These are phyloP conservation scores for Massariosphaeria phaeospora DNA, from an alignment of 495 filamentous ascomycete species.

Conservation along the genomic window DNA sequence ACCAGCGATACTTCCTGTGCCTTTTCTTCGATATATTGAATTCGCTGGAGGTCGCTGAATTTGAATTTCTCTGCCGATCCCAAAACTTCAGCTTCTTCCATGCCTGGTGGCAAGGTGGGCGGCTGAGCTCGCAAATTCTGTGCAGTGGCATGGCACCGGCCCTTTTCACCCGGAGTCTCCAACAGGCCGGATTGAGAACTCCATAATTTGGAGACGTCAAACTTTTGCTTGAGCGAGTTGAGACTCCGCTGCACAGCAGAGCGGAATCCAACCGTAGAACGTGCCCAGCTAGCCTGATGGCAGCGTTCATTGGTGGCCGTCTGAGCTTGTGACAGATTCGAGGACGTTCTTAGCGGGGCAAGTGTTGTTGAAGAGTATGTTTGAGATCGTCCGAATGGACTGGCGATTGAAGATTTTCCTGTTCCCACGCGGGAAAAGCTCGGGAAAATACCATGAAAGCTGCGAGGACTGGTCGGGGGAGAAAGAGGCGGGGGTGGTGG, in stretches of 20 bases:
- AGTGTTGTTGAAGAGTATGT: neutral
- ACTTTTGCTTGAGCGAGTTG: neutral
- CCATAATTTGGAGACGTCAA: neutral
- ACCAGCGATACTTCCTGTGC: constrained; percentile 39
- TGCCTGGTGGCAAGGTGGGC: neutral
- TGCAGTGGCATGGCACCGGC: too few relatives aligned
- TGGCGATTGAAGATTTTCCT: neutral
- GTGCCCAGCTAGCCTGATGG: neutral
- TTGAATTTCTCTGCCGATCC: constrained; percentile 28
- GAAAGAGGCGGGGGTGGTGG: neutral
- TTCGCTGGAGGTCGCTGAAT: constrained; percentile 41
- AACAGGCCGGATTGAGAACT: too few relatives aligned
- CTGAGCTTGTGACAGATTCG: neutral
- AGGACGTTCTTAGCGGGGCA: neutral
- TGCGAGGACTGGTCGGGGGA: neutral
- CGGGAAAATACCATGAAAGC: neutral
- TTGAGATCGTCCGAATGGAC: too few relatives aligned
- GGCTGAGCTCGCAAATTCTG: neutral
- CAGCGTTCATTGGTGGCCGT: neutral
- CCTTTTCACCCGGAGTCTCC: neutral
- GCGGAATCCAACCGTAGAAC: neutral
- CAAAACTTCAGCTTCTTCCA: neutral
- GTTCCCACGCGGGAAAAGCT: neutral
- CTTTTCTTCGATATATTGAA: constrained; percentile 43
- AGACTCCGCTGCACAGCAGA: neutral